Conservation (phyloP, 108 stramenopile species). For the Seminavis robusta region DNA sequence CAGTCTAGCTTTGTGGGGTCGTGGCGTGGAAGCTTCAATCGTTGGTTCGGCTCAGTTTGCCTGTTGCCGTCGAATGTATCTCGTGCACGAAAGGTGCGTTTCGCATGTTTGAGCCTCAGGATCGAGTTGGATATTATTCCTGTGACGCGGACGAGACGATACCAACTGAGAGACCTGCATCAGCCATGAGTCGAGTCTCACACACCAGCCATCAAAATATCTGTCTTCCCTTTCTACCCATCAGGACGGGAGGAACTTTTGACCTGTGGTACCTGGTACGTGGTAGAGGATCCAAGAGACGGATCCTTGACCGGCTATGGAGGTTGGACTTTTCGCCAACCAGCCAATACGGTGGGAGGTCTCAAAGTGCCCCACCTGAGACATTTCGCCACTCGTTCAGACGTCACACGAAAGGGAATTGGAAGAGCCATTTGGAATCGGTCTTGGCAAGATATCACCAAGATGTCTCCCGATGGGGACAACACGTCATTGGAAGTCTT, state of each 20-base stretch:
- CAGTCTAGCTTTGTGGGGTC: too few relatives aligned
- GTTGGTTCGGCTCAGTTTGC: too few relatives aligned
- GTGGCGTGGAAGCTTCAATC: too few relatives aligned
- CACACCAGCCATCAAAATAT: too few relatives aligned
- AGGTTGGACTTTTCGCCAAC: constrained; percentile 23
- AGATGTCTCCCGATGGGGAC: neutral
- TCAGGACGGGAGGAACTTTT: constrained; percentile 12
- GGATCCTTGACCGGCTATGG: constrained; percentile 15
- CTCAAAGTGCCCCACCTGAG: constrained; percentile 5
- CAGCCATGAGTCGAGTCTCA: too few relatives aligned
- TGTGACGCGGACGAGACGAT: too few relatives aligned
- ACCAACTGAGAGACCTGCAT: too few relatives aligned
- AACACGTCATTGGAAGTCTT: constrained; percentile 19
- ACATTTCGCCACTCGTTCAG: constrained; percentile 3
- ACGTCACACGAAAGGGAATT: neutral
- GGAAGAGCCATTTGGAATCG: constrained; percentile 4
- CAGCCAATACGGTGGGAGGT: neutral
- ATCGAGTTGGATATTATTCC: too few relatives aligned
- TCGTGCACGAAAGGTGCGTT: too few relatives aligned
- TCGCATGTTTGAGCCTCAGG: too few relatives aligned
- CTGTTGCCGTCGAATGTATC: too few relatives aligned
- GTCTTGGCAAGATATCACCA: constrained; percentile 1
- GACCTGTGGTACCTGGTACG: constrained; percentile 29
- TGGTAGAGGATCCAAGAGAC: constrained; percentile 12
- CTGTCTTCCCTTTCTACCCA: too few relatives aligned